These are phyloP conservation scores for Sphagnum fallax DNA, from an alignment of 228 moss, liverwort and hornwort genomes.

Conservation along the genomic window DNA sequence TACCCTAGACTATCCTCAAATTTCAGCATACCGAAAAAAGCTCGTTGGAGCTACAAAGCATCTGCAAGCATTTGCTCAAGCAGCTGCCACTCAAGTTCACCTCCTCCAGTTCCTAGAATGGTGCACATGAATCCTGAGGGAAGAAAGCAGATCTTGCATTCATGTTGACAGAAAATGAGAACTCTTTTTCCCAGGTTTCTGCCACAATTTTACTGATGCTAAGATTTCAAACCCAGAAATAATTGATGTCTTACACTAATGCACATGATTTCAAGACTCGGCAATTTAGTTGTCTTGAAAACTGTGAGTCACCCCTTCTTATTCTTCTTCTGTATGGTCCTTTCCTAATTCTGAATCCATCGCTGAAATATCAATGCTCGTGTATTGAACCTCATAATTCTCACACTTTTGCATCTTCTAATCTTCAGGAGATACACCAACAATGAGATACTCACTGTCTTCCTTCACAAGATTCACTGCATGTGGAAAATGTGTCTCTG, in stretches of 20 bases:
- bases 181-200: not conserved
- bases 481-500: slow-evolving; percentile 24
- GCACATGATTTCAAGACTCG: not conserved
- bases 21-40: too few species aligned
- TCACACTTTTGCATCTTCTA: not conserved
- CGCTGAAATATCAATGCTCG: not conserved
- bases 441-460: slow-evolving; percentile 16
- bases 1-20: too few species aligned
- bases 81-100: too few species aligned
- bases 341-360: not conserved
- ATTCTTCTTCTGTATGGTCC: not conserved
- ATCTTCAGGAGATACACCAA: not conserved
- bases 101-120: too few species aligned
- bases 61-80: too few species aligned
- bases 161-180: not conserved
- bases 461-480: slow-evolving; percentile 14
- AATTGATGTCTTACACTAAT: too few species aligned
- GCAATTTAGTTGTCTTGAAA: not conserved
- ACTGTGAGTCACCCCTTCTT: not conserved
- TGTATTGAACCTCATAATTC: not conserved
- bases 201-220: too few species aligned
- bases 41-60: too few species aligned
- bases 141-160: not conserved
- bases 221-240: too few species aligned
- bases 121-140: not conserved